phyloP scores from a whole-genome alignment of 2,329 filamentous ascomycete genomes.

The Alternaria longipes region DNA sequence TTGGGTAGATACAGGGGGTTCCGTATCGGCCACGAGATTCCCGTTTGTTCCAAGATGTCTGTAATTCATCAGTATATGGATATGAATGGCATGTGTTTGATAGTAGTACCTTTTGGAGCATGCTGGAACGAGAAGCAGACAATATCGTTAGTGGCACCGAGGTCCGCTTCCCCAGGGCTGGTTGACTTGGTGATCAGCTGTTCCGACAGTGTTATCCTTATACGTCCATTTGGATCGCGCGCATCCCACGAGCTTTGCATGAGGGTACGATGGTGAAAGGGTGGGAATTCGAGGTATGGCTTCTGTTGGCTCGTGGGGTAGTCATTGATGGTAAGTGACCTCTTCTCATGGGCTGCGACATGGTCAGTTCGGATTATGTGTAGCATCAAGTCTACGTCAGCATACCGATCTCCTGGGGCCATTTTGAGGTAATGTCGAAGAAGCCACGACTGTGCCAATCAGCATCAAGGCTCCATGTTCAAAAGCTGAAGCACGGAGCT shows the following conservation, averaged over 20 bases:
- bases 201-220: slow-evolving; percentile 75
- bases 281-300: slow-evolving; percentile 71
- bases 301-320: slow-evolving; percentile 64
- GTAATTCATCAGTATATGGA: slow-evolving; percentile 23
- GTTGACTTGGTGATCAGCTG: slow-evolving; percentile 66
- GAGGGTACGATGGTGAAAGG: slow-evolving; percentile 74
- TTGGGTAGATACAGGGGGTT: slow-evolving; percentile 43
- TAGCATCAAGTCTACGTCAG: neutral
- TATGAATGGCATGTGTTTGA: neutral
- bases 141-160: slow-evolving; percentile 75
- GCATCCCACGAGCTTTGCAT: slow-evolving; percentile 76
- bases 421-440: slow-evolving; percentile 37
- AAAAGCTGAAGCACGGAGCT: slow-evolving; percentile 12
- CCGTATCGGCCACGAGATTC: slow-evolving; percentile 79
- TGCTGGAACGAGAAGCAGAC: slow-evolving; percentile 86
- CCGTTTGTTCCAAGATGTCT: slow-evolving; percentile 77
- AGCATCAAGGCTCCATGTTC: slow-evolving; percentile 31
- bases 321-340: slow-evolving; percentile 35
- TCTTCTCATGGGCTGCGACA: slow-evolving; percentile 38
- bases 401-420: slow-evolving; percentile 47
- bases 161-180: slow-evolving; percentile 42
- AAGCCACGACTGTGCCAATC: slow-evolving; percentile 37
- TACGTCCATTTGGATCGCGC: slow-evolving; percentile 74
- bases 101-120: slow-evolving; percentile 73
- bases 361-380: neutral